Percentiles rank a stretch among this genome's conserved stretches.
These are phyloP conservation scores for Penicillium sp. DNA, from an alignment of 2,329 filamentous ascomycete genomes.

Conservation along the genomic window DNA sequence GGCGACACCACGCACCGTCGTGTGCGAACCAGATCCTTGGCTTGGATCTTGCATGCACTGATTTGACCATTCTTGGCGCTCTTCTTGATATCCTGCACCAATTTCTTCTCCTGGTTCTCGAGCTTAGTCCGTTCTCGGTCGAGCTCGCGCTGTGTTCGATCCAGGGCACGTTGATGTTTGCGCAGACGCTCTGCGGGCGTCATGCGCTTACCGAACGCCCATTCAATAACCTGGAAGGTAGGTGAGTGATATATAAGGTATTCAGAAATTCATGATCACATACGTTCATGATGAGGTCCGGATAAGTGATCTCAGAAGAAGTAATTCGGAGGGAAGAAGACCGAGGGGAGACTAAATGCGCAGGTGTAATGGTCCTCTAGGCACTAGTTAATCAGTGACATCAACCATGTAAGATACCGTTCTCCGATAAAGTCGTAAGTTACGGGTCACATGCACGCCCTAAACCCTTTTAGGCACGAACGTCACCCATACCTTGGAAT, in stretches of 20 bases:
- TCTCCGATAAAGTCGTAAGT: not conserved
- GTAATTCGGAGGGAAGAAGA: not conserved
- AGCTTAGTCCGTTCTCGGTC: slow-evolving; percentile 93
- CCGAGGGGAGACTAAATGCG: not conserved
- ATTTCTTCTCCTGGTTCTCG: slow-evolving; percentile 97
- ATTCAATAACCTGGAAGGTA: slow-evolving; percentile 80
- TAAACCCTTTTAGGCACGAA: slow-evolving; percentile 25
- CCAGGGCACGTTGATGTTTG: slow-evolving; percentile 88
- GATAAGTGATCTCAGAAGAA: not conserved
- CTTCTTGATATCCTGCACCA: slow-evolving; percentile 95
- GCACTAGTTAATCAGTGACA: slow-evolving; percentile 24
- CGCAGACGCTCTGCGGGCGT: slow-evolving; percentile 71
- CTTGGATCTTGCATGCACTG: slow-evolving; percentile 97
- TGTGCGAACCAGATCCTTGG: slow-evolving; percentile 92
- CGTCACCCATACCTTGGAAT: slow-evolving; percentile 24
- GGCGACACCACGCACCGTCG: slow-evolving; percentile 57
- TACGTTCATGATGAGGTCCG: slow-evolving; percentile 41
- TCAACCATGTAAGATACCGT: slow-evolving; percentile 21
- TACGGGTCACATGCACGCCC: slow-evolving; percentile 26
- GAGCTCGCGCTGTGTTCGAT: slow-evolving; percentile 95
- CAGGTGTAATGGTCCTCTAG: not conserved
- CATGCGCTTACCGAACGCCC: slow-evolving; percentile 99
- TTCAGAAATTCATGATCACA: slow-evolving; percentile 8
- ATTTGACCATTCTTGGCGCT: slow-evolving; percentile 97
- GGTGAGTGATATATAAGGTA: slow-evolving; percentile 3